Percentiles rank a stretch among this genome's conserved stretches.
Conservation (phyloP, 23 red algal genomes). For the Agarophyton chilense region DNA sequence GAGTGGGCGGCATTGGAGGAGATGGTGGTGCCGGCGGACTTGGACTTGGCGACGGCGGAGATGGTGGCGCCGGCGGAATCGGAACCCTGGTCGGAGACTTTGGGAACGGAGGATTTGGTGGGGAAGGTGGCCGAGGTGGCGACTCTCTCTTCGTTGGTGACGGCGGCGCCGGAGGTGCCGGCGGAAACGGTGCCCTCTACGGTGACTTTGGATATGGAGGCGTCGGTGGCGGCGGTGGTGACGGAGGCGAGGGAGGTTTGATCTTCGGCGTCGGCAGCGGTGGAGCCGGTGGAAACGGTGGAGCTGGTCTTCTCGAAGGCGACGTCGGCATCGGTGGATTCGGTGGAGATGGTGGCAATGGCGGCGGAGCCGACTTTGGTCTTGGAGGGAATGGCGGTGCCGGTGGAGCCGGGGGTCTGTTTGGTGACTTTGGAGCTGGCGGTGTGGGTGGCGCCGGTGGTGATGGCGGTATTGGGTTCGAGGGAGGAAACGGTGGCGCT, state of each 20-base stretch:
- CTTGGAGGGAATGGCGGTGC: not conserved
- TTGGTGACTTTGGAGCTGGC: not conserved
- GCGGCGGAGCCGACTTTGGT: not conserved
- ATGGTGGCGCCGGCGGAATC: too few species aligned
- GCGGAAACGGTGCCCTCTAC: too few species aligned
- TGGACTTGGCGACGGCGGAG: too few species aligned
- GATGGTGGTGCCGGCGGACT: too few species aligned
- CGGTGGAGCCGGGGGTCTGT: not conserved
- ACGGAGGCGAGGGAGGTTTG: not conserved
- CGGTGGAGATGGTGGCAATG: not conserved
- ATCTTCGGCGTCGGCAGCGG: slow-evolving; percentile 17
- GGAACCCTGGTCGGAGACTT: too few species aligned
- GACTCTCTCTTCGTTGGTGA: not conserved
- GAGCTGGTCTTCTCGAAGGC: too few species aligned
- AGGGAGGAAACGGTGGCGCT: not conserved
- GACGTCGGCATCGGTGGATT: too few species aligned
- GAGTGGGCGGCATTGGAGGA: too few species aligned
- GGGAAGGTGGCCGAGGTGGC: not conserved
- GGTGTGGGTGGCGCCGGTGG: too few species aligned
- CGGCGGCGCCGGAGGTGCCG: not conserved
- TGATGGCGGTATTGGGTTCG: not conserved
- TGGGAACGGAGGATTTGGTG: too few species aligned
- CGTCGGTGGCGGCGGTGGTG: not conserved
- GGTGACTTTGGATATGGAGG: not conserved
- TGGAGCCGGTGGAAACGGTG: not conserved